Percentiles rank a stretch among this genome's conserved stretches.
phyloP scores from a whole-genome alignment of 208 protist species.

The Leishmania lainsoni region DNA sequence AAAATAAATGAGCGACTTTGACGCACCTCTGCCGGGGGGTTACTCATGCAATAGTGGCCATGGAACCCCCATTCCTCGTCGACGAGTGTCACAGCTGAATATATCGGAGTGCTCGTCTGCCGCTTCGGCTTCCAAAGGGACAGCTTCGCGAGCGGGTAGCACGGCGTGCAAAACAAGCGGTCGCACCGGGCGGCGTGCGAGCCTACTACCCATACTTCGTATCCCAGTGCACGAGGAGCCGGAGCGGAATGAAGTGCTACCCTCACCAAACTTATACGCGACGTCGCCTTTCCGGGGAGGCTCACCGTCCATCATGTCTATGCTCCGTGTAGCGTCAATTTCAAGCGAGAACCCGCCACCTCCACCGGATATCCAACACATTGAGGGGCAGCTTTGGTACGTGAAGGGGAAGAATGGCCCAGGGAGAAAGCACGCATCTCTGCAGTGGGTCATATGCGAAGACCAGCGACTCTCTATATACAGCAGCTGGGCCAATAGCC shows the following conservation, averaged over 20 bases:
- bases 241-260: not conserved
- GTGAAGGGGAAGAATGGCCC: constrained; percentile 40
- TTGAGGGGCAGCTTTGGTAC: constrained; percentile 64
- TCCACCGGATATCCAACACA: constrained; percentile 25
- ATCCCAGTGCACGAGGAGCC: constrained; percentile 20
- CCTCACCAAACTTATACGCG: not conserved
- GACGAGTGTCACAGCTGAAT: not conserved
- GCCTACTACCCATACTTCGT: constrained; percentile 25
- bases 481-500: constrained; percentile 37
- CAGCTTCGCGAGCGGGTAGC: not conserved
- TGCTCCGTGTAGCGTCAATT: constrained; percentile 9
- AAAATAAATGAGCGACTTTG: constrained; percentile 6
- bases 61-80: not conserved
- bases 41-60: not conserved
- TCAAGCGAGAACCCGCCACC: constrained; percentile 14
- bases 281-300: constrained; percentile 5
- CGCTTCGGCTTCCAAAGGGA: not conserved
- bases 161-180: not conserved
- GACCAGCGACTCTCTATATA: constrained; percentile 47
- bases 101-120: not conserved
- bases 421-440: constrained; percentile 8
- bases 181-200: constrained; percentile 2
- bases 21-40: not conserved
- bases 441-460: constrained; percentile 63
- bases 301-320: constrained; percentile 15